A percentile compares a stretch with the other conserved stretches of the same genome.
Conservation (phyloP, 2,329 filamentous ascomycete genomes). For the Ramularia collo-cygni region DNA sequence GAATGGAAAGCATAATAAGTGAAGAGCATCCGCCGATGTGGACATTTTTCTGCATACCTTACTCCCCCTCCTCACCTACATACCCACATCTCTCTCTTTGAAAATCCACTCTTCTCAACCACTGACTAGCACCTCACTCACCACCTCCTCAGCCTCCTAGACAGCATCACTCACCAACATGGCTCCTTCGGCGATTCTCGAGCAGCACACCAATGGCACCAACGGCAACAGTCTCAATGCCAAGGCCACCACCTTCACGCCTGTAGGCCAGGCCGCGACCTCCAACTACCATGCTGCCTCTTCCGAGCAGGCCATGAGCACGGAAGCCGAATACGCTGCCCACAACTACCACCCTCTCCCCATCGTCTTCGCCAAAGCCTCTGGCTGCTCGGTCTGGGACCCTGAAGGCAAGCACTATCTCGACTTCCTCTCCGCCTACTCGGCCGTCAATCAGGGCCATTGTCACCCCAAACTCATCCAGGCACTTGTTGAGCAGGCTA, state of each 20-base stretch:
- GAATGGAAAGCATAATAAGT: too few species aligned
- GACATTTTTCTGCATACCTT: conserved; percentile 3
- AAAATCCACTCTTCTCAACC: conserved; percentile 1
- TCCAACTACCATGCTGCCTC: conserved; percentile 66
- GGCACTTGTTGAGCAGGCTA: conserved; percentile 81
- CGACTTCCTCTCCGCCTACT: conserved; percentile 97
- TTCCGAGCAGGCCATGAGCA: conserved; percentile 68
- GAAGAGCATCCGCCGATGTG: conserved; percentile 2
- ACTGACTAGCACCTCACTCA: not conserved
- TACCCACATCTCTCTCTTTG: not conserved
- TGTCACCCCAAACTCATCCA: conserved; percentile 95
- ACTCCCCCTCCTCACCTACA: not conserved
- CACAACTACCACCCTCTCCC: conserved; percentile 99
- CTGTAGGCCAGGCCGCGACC: conserved; percentile 28
- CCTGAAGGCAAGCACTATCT: conserved; percentile 86
- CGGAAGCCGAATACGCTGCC: conserved; percentile 78
- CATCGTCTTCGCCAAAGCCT: conserved; percentile 80
- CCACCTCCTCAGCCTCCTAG: not conserved
- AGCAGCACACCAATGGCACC: conserved; percentile 22
- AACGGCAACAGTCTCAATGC: conserved; percentile 31
- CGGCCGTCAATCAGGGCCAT: conserved; percentile 95
- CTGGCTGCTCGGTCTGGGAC: conserved; percentile 89
- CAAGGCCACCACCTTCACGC: conserved; percentile 36
- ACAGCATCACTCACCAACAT: conserved; percentile 20
- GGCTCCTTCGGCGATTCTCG: conserved; percentile 31